A percentile compares a stretch with the other conserved stretches of the same genome.
phyloP scores from a whole-genome alignment of 768 basidiomycete species.

The Kwoniella mangroviensis region DNA sequence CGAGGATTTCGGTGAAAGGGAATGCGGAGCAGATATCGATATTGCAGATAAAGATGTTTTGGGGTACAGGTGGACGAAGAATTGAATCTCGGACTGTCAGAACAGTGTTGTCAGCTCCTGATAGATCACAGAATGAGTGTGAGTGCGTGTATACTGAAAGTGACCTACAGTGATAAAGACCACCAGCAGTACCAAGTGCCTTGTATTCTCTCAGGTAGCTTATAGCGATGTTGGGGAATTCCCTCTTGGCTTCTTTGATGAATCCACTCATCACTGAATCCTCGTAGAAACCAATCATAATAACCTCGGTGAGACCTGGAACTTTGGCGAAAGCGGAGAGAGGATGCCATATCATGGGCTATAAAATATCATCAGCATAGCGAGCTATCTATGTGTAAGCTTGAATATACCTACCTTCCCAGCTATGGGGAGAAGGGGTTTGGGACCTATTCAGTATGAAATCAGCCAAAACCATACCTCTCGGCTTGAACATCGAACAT shows the following conservation, averaged over 20 bases:
- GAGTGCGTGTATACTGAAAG: too few species aligned
- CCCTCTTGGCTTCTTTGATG: slow-evolving; percentile 58
- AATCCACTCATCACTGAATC: slow-evolving; percentile 59
- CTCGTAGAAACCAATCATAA: slow-evolving; percentile 61
- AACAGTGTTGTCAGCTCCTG: too few species aligned
- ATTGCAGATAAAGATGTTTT: slow-evolving; percentile 61
- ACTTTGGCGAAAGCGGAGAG: slow-evolving; percentile 59
- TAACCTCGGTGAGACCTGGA: slow-evolving; percentile 57
- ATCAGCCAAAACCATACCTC: slow-evolving; percentile 1
- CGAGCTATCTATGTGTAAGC: not conserved
- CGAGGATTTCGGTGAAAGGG: slow-evolving; percentile 56
- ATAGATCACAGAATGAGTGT: too few species aligned
- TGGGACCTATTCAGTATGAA: slow-evolving; percentile 50
- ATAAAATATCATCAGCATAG: not conserved
- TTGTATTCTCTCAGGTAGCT: slow-evolving; percentile 61
- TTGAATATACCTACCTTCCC: slow-evolving; percentile 54
- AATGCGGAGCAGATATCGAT: slow-evolving; percentile 61
- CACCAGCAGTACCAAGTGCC: slow-evolving; percentile 60
- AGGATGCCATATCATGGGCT: slow-evolving; percentile 61
- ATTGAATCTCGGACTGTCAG: slow-evolving; percentile 59
- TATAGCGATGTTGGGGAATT: slow-evolving; percentile 60
- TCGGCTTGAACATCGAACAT: not conserved
- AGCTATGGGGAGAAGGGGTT: slow-evolving; percentile 60
- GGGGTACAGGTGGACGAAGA: slow-evolving; percentile 54
- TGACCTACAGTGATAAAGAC: slow-evolving; percentile 56